Evolutionary conservation across 306 rosid genomes (phyloP), one percentile per base, ranked within the genome.

Genomic region (Vicia sativa): DNA sequence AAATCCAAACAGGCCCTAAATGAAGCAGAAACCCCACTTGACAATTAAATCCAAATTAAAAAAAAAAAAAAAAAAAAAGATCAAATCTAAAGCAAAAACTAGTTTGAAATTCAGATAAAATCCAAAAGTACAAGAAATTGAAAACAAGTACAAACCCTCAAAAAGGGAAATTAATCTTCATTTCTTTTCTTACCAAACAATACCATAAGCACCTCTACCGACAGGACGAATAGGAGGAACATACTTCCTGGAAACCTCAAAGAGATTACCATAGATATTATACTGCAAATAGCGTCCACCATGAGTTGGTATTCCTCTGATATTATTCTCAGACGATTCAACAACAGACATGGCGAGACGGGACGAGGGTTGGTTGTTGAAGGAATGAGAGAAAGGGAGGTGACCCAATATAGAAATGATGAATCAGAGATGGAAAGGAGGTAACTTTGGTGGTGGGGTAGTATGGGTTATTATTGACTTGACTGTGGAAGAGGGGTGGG

Each of bases 131-230:
- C 16, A 49, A 58, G 38, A 77, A 29, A 13, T 35, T 39, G 5
- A 48, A 73, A 42, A 67, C 3, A 74, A 35, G 9, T 6, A 67
- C 54, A 64, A 70, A 74, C 56, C 31, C 15, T 52, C 62, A 37
- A 52, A 64, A 57, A 67, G 44, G 2, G 14, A 44, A 14, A 0
- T 5, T 3, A 21, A n/a, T n/a, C 6, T 10, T 13, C 15, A 5
- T 26, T 41, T 19, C 39, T 18, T 67, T 50, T 15, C 89, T 79
- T 79, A 93, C 97, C 98, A 93, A 74, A 88, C 98, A 71, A 93
- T 83, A 63, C 97, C 98, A 74, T 86, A 83, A 76, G 98, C 98
- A 4, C 98, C 97, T 86, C 97, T 86, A 5, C 98, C 98, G 31
- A 93, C 90, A 8, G 98, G 98, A 28, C 96, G 83, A 60, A 93